Percentiles rank a stretch among this genome's conserved stretches.
These are phyloP conservation scores for Oidium heveae DNA, from an alignment of 2,329 filamentous ascomycete species.

Conservation along the genomic window DNA sequence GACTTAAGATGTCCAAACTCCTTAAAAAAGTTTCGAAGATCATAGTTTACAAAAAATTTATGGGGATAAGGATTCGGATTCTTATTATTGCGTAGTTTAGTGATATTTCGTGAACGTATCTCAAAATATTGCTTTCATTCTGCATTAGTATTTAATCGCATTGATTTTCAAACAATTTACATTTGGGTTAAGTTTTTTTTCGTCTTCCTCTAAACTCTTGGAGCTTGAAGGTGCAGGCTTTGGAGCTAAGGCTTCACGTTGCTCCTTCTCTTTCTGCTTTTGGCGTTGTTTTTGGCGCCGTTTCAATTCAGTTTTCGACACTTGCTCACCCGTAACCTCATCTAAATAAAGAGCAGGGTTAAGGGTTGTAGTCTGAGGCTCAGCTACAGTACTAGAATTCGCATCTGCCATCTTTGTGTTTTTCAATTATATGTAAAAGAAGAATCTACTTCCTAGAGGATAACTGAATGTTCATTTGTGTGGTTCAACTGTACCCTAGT, in stretches of 20 bases:
- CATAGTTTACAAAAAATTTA: too few relatives aligned
- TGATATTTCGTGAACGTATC: constrained; percentile 70
- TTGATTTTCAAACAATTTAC: constrained; percentile 15
- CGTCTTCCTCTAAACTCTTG: constrained; percentile 23
- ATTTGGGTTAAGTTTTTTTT: constrained; percentile 54
- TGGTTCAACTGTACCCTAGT: too few relatives aligned
- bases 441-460: too few relatives aligned
- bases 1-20: too few relatives aligned
- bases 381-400: too few relatives aligned
- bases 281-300: constrained; percentile 80
- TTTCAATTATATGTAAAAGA: too few relatives aligned
- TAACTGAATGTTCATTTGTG: too few relatives aligned
- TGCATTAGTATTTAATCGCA: constrained; percentile 3
- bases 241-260: constrained; percentile 48
- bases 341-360: constrained; percentile 67
- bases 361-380: too few relatives aligned
- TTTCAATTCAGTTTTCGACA: constrained; percentile 79
- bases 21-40: too few relatives aligned
- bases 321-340: constrained; percentile 71
- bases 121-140: constrained; percentile 64
- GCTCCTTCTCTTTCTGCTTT: constrained; percentile 67
- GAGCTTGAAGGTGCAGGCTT: constrained; percentile 34
- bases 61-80: too few relatives aligned
- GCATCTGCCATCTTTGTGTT: too few relatives aligned
- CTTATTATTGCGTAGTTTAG: too few relatives aligned